Percentiles rank a stretch among this genome's conserved stretches.
Conservation (phyloP, 2,329 filamentous ascomycete genomes). For the Trematosphaeria pertusa region DNA sequence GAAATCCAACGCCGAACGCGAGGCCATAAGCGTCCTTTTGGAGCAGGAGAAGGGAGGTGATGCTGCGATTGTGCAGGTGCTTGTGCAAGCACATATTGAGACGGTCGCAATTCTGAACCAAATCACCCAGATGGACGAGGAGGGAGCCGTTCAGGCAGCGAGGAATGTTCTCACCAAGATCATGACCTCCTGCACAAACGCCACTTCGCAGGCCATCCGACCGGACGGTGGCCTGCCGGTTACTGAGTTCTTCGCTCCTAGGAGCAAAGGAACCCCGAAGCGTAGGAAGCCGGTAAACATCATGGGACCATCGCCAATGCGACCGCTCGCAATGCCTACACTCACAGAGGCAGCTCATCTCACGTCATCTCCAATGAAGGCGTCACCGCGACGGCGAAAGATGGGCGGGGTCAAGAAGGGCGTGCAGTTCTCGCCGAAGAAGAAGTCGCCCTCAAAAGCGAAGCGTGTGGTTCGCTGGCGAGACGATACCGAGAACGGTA, state of each 20-base stretch:
- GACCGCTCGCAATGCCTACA: slow-evolving; percentile 43
- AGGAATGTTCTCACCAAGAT: slow-evolving; percentile 79
- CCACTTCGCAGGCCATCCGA: slow-evolving; percentile 85
- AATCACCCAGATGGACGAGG: slow-evolving; percentile 81
- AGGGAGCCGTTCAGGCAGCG: slow-evolving; percentile 81
- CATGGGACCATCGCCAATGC: slow-evolving; percentile 56
- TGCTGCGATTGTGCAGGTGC: slow-evolving; percentile 76
- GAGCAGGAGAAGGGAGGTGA: slow-evolving; percentile 87
- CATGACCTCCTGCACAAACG: slow-evolving; percentile 75
- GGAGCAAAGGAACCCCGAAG: slow-evolving; percentile 77
- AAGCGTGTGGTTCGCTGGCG: slow-evolving; percentile 90
- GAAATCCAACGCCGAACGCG: slow-evolving; percentile 81
- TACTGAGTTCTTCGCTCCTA: slow-evolving; percentile 72
- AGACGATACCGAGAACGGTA: slow-evolving; percentile 86
- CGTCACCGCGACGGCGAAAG: slow-evolving; percentile 83
- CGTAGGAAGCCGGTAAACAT: slow-evolving; percentile 63
- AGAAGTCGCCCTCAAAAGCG: slow-evolving; percentile 67
- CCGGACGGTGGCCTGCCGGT: slow-evolving; percentile 76
- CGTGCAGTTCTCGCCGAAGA: slow-evolving; percentile 82
- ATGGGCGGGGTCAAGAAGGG: slow-evolving; percentile 69
- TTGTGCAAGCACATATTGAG: slow-evolving; percentile 91
- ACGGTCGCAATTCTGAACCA: slow-evolving; percentile 83
- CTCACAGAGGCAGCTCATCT: slow-evolving; percentile 47
- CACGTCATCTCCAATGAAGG: slow-evolving; percentile 71
- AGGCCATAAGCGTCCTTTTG: slow-evolving; percentile 76